Conservation (phyloP, 1,139 yeast genomes). For the Magnusiomyces suaveolens region DNA sequence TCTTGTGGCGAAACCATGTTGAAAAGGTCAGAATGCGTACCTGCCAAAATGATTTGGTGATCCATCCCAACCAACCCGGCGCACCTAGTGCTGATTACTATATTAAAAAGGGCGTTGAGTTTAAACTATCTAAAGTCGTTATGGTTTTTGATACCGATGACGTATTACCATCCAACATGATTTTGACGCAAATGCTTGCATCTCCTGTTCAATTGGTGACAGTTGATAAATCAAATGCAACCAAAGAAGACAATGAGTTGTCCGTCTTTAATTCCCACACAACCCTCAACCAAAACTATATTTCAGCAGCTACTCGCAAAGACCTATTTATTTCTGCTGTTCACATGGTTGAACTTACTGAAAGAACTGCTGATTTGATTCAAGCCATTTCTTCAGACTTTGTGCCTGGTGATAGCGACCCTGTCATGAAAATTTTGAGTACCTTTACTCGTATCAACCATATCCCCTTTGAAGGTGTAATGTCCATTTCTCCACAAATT, state of each 20-base stretch:
- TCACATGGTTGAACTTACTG: slow-evolving; percentile 50
- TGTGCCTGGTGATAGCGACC: slow-evolving; percentile 35
- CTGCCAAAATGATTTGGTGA: slow-evolving; percentile 22
- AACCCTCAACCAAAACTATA: slow-evolving; percentile 25
- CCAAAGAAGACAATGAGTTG: slow-evolving; percentile 12
- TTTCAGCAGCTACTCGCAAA: slow-evolving; percentile 22
- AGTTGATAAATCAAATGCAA: slow-evolving; percentile 17
- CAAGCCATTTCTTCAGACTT: slow-evolving; percentile 45
- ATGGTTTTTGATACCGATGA: slow-evolving; percentile 23
- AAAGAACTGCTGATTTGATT: slow-evolving; percentile 57
- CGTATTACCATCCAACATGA: slow-evolving; percentile 23
- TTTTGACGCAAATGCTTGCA: slow-evolving; percentile 30
- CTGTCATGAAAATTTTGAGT: slow-evolving; percentile 45
- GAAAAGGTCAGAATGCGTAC: slow-evolving; percentile 34
- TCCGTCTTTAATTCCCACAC: slow-evolving; percentile 14
- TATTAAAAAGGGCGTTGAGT: slow-evolving; percentile 4
- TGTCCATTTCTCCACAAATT: slow-evolving; percentile 41
- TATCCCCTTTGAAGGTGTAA: slow-evolving; percentile 43
- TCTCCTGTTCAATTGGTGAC: slow-evolving; percentile 23
- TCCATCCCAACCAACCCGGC: slow-evolving; percentile 2
- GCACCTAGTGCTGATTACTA: slow-evolving; percentile 7
- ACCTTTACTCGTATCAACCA: slow-evolving; percentile 46
- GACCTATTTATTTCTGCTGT: slow-evolving; percentile 42
- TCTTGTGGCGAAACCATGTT: slow-evolving; percentile 23
- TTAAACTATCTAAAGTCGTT: slow-evolving; percentile 15